Evolutionary conservation across 2,329 filamentous ascomycete genomes (phyloP), one percentile per base, ranked within the genome.

Genomic region (Raffaelea ambrosiae): DNA sequence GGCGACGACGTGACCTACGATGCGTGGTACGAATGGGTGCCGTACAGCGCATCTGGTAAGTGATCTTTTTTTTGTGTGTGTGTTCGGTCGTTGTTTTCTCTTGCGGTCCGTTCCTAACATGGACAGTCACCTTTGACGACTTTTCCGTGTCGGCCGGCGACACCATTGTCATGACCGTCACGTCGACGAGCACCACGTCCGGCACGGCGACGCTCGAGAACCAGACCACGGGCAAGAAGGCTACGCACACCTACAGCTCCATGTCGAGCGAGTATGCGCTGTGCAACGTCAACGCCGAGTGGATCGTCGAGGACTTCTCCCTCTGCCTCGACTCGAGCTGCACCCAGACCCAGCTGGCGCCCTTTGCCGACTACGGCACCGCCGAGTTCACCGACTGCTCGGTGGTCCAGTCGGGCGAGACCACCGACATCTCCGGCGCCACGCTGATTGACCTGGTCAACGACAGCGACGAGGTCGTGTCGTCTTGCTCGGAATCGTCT

Each of bases 171-270:
- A 55, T 61, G n/a, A 56, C 57, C 29, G 54, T 60, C 39, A 58
- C 55, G n/a, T 50, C 55, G 7, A 41, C 44, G n/a, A 47, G 48
- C 21, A 44, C 46, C 20, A 53, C 50, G 5, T 45, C 47, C 5
- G 61, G 48, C 43, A 50, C 48, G 16, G 48, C 62, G 14, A 43
- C 49, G 21, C 47, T 62, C 19, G 50, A 49, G 31, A 55, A 57
- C 50, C 53, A 55, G 26, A 42, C 46, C 18, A 77, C 66, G 7
- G 74, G 74, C 29, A 59, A 72, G 56, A 68, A 59, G 8, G 74
- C 74, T 26, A 70, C 66, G 19, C 71, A 81, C 61, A 44, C 33
- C 13, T 54, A 50, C 19, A 18, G 22, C 16, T 68, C 64, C 7
- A 74, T 76, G 46, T 16, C 23, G 10, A 43, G 31, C 38, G 16